Evolutionary conservation across 441 rosid species (phyloP), one percentile per base, ranked within the genome.

Genomic region (Pelargonium fulgidum): DNA sequence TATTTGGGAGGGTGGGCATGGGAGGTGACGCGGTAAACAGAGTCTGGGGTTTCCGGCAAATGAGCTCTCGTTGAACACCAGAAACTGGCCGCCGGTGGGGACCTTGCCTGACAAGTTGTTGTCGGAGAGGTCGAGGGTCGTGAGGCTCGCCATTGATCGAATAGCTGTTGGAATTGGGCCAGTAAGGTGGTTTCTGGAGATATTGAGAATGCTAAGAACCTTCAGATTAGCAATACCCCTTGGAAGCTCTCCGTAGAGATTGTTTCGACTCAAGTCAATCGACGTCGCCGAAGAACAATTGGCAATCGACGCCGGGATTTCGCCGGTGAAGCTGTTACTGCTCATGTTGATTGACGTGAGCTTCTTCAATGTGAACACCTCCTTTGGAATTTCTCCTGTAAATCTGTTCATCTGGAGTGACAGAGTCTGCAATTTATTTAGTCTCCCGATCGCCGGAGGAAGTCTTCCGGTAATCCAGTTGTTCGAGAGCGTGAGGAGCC

Each of bases 11-110:
- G 87, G 87, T 36, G 98, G 93, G 17, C 98, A 97, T 45, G 50
- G 50, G 50, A 45, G 12, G 50, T 45, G 50, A 9, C 50, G 50
- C 50, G 8, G 50, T 12, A 45, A 45, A 66, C 98, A 93, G 17
- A 93, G 95, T 64, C 79, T 84, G 62, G 92, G 82, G 78, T 93
- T 93, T 10, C 97, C 96, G 42, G 89, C 69, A 73, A 93, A 93
- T 3, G 98, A 93, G 67, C 97, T 93, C 83, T 86, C 91, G 76
- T 93, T 93, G 58, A 93, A 93, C 82, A 88, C 91, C 76, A 97
- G 87, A 73, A 93, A 93, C 71, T 93, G 97, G 64, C 98, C 97
- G 16, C 87, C 84, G 2, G 88, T 88, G 7, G 98, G 98, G 74
- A 93, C 98, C 66, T 91, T 81, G 68, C 24, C 24, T 0, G 24